A percentile compares a stretch with the other conserved stretches of the same genome.
phyloP scores from a whole-genome alignment of 2,329 filamentous ascomycete species.

The Aspergillus pseudoviridinutans region DNA sequence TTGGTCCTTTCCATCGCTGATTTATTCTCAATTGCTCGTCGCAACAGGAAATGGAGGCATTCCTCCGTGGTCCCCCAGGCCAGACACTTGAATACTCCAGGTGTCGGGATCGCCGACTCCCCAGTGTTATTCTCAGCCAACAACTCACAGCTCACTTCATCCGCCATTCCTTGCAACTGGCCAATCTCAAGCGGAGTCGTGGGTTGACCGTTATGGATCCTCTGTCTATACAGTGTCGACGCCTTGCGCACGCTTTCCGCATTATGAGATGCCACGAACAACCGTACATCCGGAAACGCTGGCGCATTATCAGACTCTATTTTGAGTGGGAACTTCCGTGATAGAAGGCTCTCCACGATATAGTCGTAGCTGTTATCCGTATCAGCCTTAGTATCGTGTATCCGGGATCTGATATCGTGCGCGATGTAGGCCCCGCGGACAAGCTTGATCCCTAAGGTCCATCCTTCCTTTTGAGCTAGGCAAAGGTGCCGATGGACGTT shows the following conservation, averaged over 20 bases:
- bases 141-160: slow-evolving; percentile 66
- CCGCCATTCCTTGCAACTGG: slow-evolving; percentile 86
- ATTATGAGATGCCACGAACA: slow-evolving; percentile 55
- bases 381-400: slow-evolving; percentile 37
- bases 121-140: slow-evolving; percentile 24
- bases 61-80: slow-evolving; percentile 52
- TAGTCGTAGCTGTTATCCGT: slow-evolving; percentile 47
- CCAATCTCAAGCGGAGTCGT: slow-evolving; percentile 53
- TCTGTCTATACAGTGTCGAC: slow-evolving; percentile 28
- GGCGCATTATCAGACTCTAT: slow-evolving; percentile 15
- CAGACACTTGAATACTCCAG: slow-evolving; percentile 50
- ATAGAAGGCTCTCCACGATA: slow-evolving; percentile 47
- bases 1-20: slow-evolving; percentile 64
- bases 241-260: slow-evolving; percentile 46
- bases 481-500: slow-evolving; percentile 38
- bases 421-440: slow-evolving; percentile 46
- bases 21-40: slow-evolving; percentile 66
- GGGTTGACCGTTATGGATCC: slow-evolving; percentile 39
- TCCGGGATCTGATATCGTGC: slow-evolving; percentile 33
- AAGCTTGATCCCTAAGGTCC: slow-evolving; percentile 42
- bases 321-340: slow-evolving; percentile 32
- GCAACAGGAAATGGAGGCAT: slow-evolving; percentile 52
- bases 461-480: slow-evolving; percentile 38
- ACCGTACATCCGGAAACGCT: slow-evolving; percentile 31
- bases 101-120: slow-evolving; percentile 13